Evolutionary conservation across 257 asterid genomes (phyloP).

Genomic region (Ligustrum vulgare): DNA sequence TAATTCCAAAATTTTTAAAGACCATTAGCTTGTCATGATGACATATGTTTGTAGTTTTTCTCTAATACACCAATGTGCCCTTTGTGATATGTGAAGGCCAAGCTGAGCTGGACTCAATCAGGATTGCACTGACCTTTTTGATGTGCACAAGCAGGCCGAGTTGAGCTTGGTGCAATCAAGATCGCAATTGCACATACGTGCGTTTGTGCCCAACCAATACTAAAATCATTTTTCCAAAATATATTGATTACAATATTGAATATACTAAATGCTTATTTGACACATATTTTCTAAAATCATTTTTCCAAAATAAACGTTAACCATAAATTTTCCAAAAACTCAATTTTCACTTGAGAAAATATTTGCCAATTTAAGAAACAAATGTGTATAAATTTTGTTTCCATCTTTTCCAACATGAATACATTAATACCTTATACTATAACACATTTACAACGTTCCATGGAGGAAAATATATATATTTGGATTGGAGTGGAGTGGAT

Average conservation of each 20-base stretch:
- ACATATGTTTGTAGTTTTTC: no score
- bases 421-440: background rate
- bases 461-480: background rate
- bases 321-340: no score
- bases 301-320: no score
- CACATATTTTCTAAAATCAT: no score
- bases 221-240: no score
- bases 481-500: no score
- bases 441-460: background rate
- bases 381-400: background rate
- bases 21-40: background rate
- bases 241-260: background rate
- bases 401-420: background rate
- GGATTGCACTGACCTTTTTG: background rate
- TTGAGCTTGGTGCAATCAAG: background rate
- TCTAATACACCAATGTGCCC: background rate
- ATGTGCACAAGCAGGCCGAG: background rate
- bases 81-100: background rate
- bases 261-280: background rate
- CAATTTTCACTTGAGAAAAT: no score
- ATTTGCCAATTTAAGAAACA: no score
- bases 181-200: background rate
- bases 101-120: background rate
- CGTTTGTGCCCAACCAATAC: no score
- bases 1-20: background rate